A percentile compares a stretch with the other conserved stretches of the same genome.
Evolutionary conservation across 2,329 filamentous ascomycete species (phyloP).

Genomic region (Pleurostoma richardsiae): DNA sequence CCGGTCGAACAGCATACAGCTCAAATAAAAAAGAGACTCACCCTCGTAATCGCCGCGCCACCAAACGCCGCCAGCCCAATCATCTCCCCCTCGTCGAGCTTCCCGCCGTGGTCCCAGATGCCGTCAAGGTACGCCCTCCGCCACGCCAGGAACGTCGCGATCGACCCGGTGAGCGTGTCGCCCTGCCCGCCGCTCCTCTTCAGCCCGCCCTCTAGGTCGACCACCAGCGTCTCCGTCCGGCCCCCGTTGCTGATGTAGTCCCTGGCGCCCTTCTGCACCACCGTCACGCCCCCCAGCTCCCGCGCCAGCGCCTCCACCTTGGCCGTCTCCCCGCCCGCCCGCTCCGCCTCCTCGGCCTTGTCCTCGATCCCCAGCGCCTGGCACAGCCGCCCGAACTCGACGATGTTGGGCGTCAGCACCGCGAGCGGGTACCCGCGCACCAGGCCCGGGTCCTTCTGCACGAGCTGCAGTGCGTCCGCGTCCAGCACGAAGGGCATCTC

Average conservation of each 20-base stretch:
- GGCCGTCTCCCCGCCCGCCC: conserved; percentile 28
- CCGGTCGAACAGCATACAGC: neutral
- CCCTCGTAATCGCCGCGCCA: conserved; percentile 81
- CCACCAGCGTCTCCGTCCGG: conserved; percentile 67
- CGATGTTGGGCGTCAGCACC: conserved; percentile 90
- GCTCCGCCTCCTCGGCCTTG: conserved; percentile 26
- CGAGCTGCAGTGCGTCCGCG: conserved; percentile 79
- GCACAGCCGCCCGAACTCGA: conserved; percentile 82
- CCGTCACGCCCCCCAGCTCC: conserved; percentile 79
- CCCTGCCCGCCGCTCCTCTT: conserved; percentile 95
- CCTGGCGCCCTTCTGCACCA: conserved; percentile 80
- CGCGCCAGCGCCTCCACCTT: conserved; percentile 63
- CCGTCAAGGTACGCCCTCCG: conserved; percentile 79
- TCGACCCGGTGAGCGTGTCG: conserved; percentile 84
- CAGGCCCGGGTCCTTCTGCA: conserved; percentile 69
- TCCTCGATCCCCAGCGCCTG: conserved; percentile 67
- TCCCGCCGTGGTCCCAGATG: conserved; percentile 62
- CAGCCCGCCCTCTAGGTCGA: conserved; percentile 72
- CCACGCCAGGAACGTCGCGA: conserved; percentile 88
- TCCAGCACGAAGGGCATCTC: conserved; percentile 82
- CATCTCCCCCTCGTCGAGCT: conserved; percentile 38
- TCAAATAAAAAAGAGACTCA: conserved; percentile 26
- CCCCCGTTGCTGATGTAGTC: conserved; percentile 82
- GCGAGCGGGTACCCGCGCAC: conserved; percentile 77
- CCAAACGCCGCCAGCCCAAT: conserved; percentile 79